These are phyloP conservation scores for Pugionium dolabratum DNA, from an alignment of 345 rosid genomes.

Conservation along the genomic window DNA sequence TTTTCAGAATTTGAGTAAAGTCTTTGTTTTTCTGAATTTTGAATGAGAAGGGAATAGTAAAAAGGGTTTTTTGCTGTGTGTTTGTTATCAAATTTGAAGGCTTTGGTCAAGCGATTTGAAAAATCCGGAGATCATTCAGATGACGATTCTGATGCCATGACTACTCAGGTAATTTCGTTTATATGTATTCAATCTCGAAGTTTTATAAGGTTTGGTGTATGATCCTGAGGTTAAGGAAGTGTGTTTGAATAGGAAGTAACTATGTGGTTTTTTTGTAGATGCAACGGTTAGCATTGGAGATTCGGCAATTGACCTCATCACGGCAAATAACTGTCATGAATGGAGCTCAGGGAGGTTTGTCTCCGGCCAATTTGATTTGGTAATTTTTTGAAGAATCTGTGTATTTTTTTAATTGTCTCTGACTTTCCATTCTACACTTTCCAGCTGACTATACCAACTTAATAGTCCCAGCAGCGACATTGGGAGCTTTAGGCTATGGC, in stretches of 20 bases:
- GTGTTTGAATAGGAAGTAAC: slow-evolving; percentile 15
- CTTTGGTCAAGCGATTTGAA: slow-evolving; percentile 58
- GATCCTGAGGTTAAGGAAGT: not conserved
- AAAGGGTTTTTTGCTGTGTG: not conserved
- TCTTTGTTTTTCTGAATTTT: slow-evolving; percentile 20
- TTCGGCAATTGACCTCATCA: slow-evolving; percentile 62
- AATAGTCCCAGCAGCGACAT: slow-evolving; percentile 71
- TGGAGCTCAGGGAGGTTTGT: slow-evolving; percentile 60
- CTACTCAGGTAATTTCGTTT: slow-evolving; percentile 9
- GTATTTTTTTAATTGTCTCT: not conserved
- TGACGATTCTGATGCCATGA: slow-evolving; percentile 53
- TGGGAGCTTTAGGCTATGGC: slow-evolving; percentile 94
- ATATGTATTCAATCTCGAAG: too few species aligned
- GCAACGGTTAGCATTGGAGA: slow-evolving; percentile 63
- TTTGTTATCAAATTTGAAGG: slow-evolving; percentile 39
- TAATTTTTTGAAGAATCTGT: slow-evolving; percentile 4
- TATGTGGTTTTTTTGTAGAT: slow-evolving; percentile 44
- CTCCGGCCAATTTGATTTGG: not conserved
- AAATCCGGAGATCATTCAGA: slow-evolving; percentile 56
- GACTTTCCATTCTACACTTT: not conserved
- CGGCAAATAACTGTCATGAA: slow-evolving; percentile 77
- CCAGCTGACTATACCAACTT: slow-evolving; percentile 62
- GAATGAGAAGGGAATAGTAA: not conserved
- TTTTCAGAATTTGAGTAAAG: not conserved
- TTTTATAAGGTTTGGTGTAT: not conserved